These are phyloP conservation scores for Talaromyces liani DNA, from an alignment of 495 filamentous ascomycete genomes.

Conservation along the genomic window DNA sequence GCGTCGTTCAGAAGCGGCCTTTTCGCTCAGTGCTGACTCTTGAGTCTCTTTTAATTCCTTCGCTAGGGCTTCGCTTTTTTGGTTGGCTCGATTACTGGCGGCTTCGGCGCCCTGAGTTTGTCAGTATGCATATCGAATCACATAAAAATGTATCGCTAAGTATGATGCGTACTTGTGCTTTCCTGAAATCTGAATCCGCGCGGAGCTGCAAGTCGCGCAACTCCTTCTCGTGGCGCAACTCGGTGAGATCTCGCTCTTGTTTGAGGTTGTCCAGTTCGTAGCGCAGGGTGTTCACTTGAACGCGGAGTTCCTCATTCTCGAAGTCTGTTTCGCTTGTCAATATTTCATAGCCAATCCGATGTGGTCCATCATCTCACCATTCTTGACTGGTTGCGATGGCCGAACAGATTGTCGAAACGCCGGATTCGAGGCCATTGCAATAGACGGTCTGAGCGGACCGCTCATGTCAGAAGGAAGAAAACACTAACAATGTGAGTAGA, in stretches of 20 bases:
- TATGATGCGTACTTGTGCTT: slow-evolving; percentile 53
- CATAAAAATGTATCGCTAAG: too few relatives aligned
- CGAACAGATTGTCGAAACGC: slow-evolving; percentile 24
- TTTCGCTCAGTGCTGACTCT: slow-evolving; percentile 59
- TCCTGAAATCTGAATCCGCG: slow-evolving; percentile 76
- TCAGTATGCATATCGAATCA: slow-evolving; percentile 8
- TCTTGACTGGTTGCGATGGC: slow-evolving; percentile 19
- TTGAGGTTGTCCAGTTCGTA: slow-evolving; percentile 70
- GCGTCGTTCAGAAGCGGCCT: slow-evolving; percentile 62
- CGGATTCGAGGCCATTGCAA: slow-evolving; percentile 5
- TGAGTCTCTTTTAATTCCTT: slow-evolving; percentile 65
- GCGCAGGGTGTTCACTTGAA: slow-evolving; percentile 58
- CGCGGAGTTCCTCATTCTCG: slow-evolving; percentile 61
- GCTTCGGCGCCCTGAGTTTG: slow-evolving; percentile 50
- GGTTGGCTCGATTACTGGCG: slow-evolving; percentile 55
- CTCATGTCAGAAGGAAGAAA: not conserved
- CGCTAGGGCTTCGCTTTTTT: slow-evolving; percentile 64
- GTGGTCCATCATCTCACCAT: slow-evolving; percentile 13
- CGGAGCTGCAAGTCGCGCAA: slow-evolving; percentile 65
- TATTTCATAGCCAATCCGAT: not conserved
- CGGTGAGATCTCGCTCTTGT: slow-evolving; percentile 75
- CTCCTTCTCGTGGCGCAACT: slow-evolving; percentile 74
- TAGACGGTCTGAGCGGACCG: not conserved
- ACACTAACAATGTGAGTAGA: not conserved
- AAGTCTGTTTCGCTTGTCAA: slow-evolving; percentile 18